phyloP scores from a whole-genome alignment of 1,284 basidiomycete species.

The Wallemia ichthyophaga region DNA sequence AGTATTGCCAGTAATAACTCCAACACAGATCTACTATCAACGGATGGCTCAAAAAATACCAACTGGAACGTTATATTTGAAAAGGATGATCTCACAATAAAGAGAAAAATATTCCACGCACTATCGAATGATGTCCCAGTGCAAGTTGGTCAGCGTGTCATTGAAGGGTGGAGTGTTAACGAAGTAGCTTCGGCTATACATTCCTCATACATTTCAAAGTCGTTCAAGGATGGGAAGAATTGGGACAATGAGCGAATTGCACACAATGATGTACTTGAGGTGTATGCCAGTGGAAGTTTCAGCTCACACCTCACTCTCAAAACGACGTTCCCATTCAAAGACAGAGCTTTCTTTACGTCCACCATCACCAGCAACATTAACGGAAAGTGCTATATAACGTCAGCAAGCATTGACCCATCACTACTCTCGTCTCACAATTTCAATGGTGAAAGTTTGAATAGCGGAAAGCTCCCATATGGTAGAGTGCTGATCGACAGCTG shows the following conservation, averaged over 20 bases:
- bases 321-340: constrained; percentile 65
- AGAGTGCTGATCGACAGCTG: constrained; percentile 72
- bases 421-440: constrained; percentile 25
- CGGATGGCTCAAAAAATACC: constrained; percentile 31
- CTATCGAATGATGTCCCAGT: constrained; percentile 58
- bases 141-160: constrained; percentile 65
- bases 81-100: constrained; percentile 41
- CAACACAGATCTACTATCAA: constrained; percentile 43
- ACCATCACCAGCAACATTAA: constrained; percentile 23
- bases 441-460: constrained; percentile 40
- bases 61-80: constrained; percentile 59
- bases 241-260: constrained; percentile 64
- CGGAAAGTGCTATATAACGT: constrained; percentile 37
- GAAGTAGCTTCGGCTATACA: constrained; percentile 47
- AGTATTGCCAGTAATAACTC: constrained; percentile 46
- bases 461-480: constrained; percentile 40
- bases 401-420: constrained; percentile 38
- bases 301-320: constrained; percentile 38
- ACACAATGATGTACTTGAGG: constrained; percentile 35
- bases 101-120: constrained; percentile 39
- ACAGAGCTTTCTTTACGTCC: constrained; percentile 56
- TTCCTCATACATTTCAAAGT: constrained; percentile 24
- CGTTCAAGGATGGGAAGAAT: constrained; percentile 22
- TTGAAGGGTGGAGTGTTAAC: constrained; percentile 79
- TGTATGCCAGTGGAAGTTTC: constrained; percentile 44